Conservation (phyloP, 495 filamentous ascomycete genomes). For the Choiromyces venosus region DNA sequence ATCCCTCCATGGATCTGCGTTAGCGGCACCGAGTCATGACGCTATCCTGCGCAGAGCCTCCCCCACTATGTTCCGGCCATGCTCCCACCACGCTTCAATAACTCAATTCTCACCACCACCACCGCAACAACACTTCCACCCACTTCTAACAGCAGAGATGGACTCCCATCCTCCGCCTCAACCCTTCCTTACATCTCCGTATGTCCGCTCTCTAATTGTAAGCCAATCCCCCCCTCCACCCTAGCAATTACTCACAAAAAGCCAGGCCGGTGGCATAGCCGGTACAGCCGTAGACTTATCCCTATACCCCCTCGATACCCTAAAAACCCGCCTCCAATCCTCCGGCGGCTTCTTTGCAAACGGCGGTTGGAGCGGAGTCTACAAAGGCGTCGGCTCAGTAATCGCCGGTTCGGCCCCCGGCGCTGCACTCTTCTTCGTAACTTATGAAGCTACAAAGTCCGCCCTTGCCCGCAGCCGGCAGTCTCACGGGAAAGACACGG, state of each 20-base stretch:
- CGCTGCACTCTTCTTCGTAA: slow-evolving; percentile 97
- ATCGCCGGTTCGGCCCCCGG: slow-evolving; percentile 90
- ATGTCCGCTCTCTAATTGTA: slow-evolving; percentile 49
- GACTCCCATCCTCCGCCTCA: slow-evolving; percentile 16
- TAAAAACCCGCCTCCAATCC: slow-evolving; percentile 91
- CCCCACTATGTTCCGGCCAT: slow-evolving; percentile 13
- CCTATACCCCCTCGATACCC: slow-evolving; percentile 85
- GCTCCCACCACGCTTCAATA: background rate
- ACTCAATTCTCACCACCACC: background rate
- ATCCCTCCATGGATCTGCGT: background rate
- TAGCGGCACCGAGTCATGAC: background rate
- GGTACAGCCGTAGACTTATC: slow-evolving; percentile 86
- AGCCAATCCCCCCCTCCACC: slow-evolving; percentile 9
- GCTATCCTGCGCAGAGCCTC: slow-evolving; percentile 16
- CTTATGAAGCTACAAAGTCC: slow-evolving; percentile 78
- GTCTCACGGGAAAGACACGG: background rate
- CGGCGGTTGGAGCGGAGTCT: slow-evolving; percentile 69
- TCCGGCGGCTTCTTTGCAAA: slow-evolving; percentile 67
- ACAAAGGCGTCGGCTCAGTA: slow-evolving; percentile 63
- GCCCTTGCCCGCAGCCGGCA: slow-evolving; percentile 45
- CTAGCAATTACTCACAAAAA: slow-evolving; percentile 11
- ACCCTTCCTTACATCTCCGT: slow-evolving; percentile 44
- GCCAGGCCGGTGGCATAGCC: slow-evolving; percentile 66
- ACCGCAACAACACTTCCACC: background rate
- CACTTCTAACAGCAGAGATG: slow-evolving; percentile 15